phyloP scores from a whole-genome alignment of 192 early-diverging fungal genomes.

The Diversispora epigaea region DNA sequence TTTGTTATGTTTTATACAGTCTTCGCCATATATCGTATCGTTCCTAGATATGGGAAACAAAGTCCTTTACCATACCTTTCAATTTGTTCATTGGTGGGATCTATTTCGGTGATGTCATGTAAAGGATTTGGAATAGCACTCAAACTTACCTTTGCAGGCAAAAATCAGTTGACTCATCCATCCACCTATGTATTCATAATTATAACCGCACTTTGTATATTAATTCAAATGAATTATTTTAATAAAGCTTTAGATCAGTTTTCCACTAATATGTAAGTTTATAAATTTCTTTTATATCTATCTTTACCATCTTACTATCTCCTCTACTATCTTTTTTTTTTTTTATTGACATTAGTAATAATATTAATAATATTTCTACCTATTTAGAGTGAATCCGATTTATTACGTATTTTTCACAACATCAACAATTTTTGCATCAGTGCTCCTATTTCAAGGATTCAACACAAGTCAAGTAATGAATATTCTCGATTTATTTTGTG shows the following conservation, averaged over 20 bases:
- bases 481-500: conserved; percentile 80
- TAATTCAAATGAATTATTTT: conserved; percentile 98
- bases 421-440: conserved; percentile 86
- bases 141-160: conserved; percentile 88
- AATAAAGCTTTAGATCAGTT: conserved; percentile 95
- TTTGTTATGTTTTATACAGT: conserved; percentile 63
- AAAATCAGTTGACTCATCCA: conserved; percentile 87
- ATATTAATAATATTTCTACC: conserved; percentile 1
- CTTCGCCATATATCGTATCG: conserved; percentile 80
- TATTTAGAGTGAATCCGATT: conserved; percentile 73
- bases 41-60: conserved; percentile 74
- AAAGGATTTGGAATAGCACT: conserved; percentile 94
- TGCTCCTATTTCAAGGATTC: conserved; percentile 87
- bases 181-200: conserved; percentile 88
- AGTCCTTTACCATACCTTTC: conserved; percentile 87
- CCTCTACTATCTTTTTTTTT: conserved; percentile 10
- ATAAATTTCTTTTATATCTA: background rate
- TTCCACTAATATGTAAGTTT: conserved; percentile 78
- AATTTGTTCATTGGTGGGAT: conserved; percentile 96
- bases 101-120: conserved; percentile 86
- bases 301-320: background rate
- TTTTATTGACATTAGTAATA: background rate
- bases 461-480: conserved; percentile 70
- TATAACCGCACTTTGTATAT: conserved; percentile 75
- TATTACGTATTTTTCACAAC: conserved; percentile 98